These are phyloP conservation scores for Lentinus brumalis DNA, from an alignment of 768 basidiomycete species.

Conservation along the genomic window DNA sequence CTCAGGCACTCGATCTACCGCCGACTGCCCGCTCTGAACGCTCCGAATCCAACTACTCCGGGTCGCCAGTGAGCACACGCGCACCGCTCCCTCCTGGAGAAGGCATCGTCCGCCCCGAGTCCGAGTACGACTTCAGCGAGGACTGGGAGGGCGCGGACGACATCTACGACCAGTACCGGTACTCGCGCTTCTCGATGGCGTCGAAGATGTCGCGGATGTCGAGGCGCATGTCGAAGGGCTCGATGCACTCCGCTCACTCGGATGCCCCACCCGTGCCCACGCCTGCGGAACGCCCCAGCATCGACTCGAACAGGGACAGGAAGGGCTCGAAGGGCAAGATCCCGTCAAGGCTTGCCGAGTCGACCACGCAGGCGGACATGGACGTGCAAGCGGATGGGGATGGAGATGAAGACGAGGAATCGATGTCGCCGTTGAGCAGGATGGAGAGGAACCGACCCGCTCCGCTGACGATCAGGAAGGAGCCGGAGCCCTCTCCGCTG, in stretches of 20 bases:
- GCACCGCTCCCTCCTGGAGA: conserved; percentile 19
- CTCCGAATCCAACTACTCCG: conserved; percentile 15
- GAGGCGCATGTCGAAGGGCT: conserved; percentile 36
- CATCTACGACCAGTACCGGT: conserved; percentile 82
- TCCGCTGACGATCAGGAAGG: conserved; percentile 28
- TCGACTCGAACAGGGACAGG: conserved; percentile 17
- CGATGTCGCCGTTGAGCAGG: conserved; percentile 1
- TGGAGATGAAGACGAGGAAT: background rate
- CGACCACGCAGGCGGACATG: background rate
- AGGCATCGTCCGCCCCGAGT: conserved; percentile 7
- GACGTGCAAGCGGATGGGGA: background rate
- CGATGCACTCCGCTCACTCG: conserved; percentile 27
- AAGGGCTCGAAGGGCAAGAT: conserved; percentile 8
- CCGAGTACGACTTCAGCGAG: conserved; percentile 31
- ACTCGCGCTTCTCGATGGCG: conserved; percentile 61
- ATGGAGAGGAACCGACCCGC: conserved; percentile 29
- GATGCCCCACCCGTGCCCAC: conserved; percentile 34
- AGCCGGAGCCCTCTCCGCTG: conserved; percentile 35
- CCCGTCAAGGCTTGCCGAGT: conserved; percentile 8
- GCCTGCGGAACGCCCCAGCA: conserved; percentile 28
- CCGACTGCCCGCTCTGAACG: conserved; percentile 4
- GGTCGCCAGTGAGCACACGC: conserved; percentile 11
- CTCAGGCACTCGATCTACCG: conserved; percentile 1
- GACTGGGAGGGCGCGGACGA: conserved; percentile 72
- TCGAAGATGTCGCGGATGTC: conserved; percentile 43